A percentile compares a stretch with the other conserved stretches of the same genome.
These are phyloP conservation scores for Backusella sp. DNA, from an alignment of 192 early-diverging fungal species.

Conservation along the genomic window DNA sequence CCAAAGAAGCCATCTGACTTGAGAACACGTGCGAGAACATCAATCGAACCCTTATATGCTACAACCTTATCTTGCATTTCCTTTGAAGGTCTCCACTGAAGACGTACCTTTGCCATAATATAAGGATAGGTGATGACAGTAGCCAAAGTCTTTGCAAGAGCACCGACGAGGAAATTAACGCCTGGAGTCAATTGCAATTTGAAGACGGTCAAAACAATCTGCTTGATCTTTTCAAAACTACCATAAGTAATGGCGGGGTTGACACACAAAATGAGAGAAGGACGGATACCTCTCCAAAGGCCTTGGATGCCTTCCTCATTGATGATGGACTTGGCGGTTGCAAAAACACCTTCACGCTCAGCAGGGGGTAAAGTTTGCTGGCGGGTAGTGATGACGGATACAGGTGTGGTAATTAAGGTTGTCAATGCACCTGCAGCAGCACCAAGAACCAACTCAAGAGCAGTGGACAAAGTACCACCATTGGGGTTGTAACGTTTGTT, in stretches of 20 bases:
- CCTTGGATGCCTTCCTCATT: conserved; percentile 77
- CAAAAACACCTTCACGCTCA: conserved; percentile 64
- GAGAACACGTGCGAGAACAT: conserved; percentile 82
- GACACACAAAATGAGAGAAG: conserved; percentile 86
- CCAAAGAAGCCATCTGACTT: conserved; percentile 81
- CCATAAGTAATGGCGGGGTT: conserved; percentile 99
- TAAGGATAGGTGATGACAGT: conserved; percentile 90
- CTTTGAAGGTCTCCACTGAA: conserved; percentile 89
- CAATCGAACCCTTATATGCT: conserved; percentile 78
- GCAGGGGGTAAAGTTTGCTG: conserved; percentile 79
- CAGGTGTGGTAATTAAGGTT: conserved; percentile 88
- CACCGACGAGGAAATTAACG: conserved; percentile 88
- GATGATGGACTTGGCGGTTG: conserved; percentile 69
- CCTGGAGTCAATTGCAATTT: conserved; percentile 60
- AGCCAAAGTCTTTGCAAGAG: conserved; percentile 90
- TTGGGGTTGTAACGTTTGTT: conserved; percentile 39
- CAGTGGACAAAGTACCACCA: conserved; percentile 69
- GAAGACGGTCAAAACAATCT: conserved; percentile 51
- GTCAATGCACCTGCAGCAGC: conserved; percentile 88
- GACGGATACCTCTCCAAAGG: conserved; percentile 90
- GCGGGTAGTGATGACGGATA: conserved; percentile 92
- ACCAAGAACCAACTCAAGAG: conserved; percentile 84
- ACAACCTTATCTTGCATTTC: conserved; percentile 48
- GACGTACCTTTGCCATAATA: conserved; percentile 98
- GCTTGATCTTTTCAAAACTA: conserved; percentile 83